These are phyloP conservation scores for Schwanniomyces polymorphus DNA, from an alignment of 805 yeast species.

Conservation along the genomic window DNA sequence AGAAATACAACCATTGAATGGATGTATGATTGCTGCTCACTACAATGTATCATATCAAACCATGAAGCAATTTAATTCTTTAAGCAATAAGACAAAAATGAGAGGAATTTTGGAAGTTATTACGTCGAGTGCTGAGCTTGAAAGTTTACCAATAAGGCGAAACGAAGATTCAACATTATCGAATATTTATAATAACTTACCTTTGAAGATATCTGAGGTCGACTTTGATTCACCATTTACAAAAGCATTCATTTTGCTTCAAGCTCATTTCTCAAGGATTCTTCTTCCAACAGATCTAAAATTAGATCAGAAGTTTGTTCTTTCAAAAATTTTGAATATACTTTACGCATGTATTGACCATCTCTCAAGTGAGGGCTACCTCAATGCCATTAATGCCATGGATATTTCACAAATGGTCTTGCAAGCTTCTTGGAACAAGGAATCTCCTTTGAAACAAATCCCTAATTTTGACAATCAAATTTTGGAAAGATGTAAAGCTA, in stretches of 20 bases:
- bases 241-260: constrained; percentile 74
- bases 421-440: constrained; percentile 84
- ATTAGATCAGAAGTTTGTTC: constrained; percentile 54
- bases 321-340: constrained; percentile 50
- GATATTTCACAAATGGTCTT: constrained; percentile 85
- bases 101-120: constrained; percentile 64
- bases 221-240: constrained; percentile 55
- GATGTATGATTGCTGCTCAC: constrained; percentile 74
- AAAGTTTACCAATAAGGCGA: constrained; percentile 56
- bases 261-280: constrained; percentile 76
- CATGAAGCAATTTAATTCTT: constrained; percentile 58
- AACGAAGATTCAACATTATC: constrained; percentile 53
- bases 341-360: constrained; percentile 72
- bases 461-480: constrained; percentile 62
- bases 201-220: constrained; percentile 49
- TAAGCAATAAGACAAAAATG: constrained; percentile 57
- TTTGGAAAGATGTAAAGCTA: constrained; percentile 52
- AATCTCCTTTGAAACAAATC: constrained; percentile 74
- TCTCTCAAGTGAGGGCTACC: constrained; percentile 74
- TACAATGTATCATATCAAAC: constrained; percentile 66
- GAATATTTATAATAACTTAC: constrained; percentile 58
- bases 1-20: constrained; percentile 58
- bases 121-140: constrained; percentile 73
- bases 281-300: constrained; percentile 58
- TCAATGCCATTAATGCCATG: constrained; percentile 80